Conservation (phyloP, 192 early-diverging fungal species). For the Coemansia sp. region DNA sequence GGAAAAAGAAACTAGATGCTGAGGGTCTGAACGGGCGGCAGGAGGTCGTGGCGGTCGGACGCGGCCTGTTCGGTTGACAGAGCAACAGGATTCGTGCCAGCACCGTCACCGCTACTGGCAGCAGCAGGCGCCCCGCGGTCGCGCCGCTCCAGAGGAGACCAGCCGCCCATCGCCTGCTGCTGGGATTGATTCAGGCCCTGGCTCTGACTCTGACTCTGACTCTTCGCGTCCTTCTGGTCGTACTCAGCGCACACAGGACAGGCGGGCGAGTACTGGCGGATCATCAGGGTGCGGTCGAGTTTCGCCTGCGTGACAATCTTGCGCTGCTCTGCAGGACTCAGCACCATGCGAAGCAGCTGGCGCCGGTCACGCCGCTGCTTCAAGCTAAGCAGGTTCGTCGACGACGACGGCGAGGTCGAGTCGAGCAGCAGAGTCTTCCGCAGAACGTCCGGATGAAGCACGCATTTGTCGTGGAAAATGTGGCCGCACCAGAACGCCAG, state of each 20-base stretch:
- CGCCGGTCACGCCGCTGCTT: not conserved
- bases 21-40: conserved; percentile 42
- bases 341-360: conserved; percentile 11
- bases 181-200: not conserved
- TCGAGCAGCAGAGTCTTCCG: conserved; percentile 28
- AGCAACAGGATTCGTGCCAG: not conserved
- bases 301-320: conserved; percentile 36
- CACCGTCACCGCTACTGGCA: not conserved
- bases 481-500: conserved; percentile 93
- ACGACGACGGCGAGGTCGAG: not conserved
- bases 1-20: conserved; percentile 5
- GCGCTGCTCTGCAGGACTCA: conserved; percentile 25
- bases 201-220: no score
- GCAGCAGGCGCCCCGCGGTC: conserved; percentile 11
- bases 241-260: conserved; percentile 45
- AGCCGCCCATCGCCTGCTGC: conserved; percentile 26
- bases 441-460: conserved; percentile 63
- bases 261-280: conserved; percentile 23
- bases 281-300: conserved; percentile 40
- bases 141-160: conserved; percentile 34
- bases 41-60: conserved; percentile 2
- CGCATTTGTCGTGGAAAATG: conserved; percentile 80
- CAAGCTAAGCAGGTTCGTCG: not conserved
- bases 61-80: not conserved
- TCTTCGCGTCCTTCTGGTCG: conserved; percentile 22